Evolutionary conservation across 371 early-diverging fungal genomes (phyloP).

Genomic region (Sporodiniella umbellata): DNA sequence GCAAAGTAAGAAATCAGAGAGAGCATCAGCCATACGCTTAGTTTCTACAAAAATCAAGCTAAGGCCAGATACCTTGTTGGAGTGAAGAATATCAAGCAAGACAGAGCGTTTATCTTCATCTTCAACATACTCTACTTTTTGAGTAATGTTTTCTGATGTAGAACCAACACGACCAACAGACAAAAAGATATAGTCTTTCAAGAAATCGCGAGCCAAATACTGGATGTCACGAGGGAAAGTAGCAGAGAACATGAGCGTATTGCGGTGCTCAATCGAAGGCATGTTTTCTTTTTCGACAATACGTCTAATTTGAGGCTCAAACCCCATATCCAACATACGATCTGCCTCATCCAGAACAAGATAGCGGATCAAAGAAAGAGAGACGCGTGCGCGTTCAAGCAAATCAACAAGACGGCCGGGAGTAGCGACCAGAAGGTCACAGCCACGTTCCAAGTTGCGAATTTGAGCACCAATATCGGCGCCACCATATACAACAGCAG

Average conservation of each 20-base stretch:
- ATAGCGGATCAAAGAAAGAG: conserved; percentile 71
- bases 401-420: conserved; percentile 96
- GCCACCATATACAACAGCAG: conserved; percentile 94
- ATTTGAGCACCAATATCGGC: conserved; percentile 90
- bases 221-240: conserved; percentile 96
- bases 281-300: conserved; percentile 94
- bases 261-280: conserved; percentile 75
- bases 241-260: conserved; percentile 97
- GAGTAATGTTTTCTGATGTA: conserved; percentile 95
- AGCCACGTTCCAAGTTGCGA: conserved; percentile 83
- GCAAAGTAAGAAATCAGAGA: conserved; percentile 73
- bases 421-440: conserved; percentile 95
- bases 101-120: conserved; percentile 87
- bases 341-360: conserved; percentile 99
- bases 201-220: conserved; percentile 90
- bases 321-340: conserved; percentile 98
- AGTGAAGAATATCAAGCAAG: conserved; percentile 81
- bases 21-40: conserved; percentile 97
- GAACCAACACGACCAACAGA: conserved; percentile 93
- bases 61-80: conserved; percentile 63
- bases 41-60: conserved; percentile 98
- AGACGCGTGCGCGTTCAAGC: conserved; percentile 86
- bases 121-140: conserved; percentile 81
- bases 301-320: conserved; percentile 96
- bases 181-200: conserved; percentile 90